Percentiles rank a stretch among this genome's conserved stretches.
Evolutionary conservation across 129 eudicot species (phyloP).

Genomic region (Solidago caesia): DNA sequence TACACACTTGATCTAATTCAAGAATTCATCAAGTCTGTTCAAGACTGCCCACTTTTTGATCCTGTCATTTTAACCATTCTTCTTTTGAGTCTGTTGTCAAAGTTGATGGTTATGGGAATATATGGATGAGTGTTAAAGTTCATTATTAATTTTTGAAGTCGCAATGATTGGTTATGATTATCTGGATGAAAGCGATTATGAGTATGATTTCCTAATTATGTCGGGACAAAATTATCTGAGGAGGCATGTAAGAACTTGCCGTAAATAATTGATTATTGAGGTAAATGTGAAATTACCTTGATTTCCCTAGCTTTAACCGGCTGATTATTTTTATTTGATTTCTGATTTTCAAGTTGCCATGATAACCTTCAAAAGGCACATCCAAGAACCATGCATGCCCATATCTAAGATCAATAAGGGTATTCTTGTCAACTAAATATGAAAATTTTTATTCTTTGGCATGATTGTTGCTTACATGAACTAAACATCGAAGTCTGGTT

Average conservation of each 20-base stretch:
- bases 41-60: neutral
- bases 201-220: neutral
- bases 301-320: slow-evolving; percentile 1
- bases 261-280: slow-evolving; percentile 6
- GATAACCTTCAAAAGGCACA: neutral
- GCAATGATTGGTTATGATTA: neutral
- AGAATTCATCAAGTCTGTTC: neutral
- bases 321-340: neutral
- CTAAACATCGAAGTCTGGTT: slow-evolving; percentile 11
- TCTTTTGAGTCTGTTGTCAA: neutral
- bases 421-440: no score
- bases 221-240: neutral
- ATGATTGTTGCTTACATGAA: slow-evolving; percentile 25
- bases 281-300: neutral
- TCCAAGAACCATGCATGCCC: slow-evolving; percentile 1
- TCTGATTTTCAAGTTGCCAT: slow-evolving; percentile 14
- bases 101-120: neutral
- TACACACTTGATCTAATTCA: neutral
- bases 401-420: neutral
- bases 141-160: neutral
- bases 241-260: slow-evolving; percentile 9
- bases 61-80: neutral
- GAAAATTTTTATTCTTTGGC: neutral
- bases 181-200: neutral
- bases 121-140: slow-evolving; percentile 4